A percentile compares a stretch with the other conserved stretches of the same genome.
Evolutionary conservation across 805 yeast species (phyloP).

Genomic region (Metschnikowia gruessii): DNA sequence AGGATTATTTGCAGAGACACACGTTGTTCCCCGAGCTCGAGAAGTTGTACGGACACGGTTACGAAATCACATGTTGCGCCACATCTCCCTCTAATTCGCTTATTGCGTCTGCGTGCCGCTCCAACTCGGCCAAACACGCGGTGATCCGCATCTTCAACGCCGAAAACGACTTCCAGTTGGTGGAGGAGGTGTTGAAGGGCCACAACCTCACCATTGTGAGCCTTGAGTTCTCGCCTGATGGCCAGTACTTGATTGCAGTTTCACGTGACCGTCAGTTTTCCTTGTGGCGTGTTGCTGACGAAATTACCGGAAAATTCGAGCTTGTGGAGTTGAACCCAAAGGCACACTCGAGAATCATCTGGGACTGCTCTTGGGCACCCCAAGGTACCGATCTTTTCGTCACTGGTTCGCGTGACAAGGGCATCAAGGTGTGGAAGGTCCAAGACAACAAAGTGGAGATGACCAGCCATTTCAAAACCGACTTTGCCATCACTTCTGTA

Average conservation of each 20-base stretch:
- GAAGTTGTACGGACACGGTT: slow-evolving; percentile 96
- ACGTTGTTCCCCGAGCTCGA: slow-evolving; percentile 95
- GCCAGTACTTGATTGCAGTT: slow-evolving; percentile 64
- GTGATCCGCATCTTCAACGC: slow-evolving; percentile 74
- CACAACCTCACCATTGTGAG: slow-evolving; percentile 87
- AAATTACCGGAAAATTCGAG: slow-evolving; percentile 27
- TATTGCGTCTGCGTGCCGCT: slow-evolving; percentile 88
- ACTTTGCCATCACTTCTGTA: slow-evolving; percentile 64
- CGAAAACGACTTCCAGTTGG: slow-evolving; percentile 51
- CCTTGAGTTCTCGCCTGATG: slow-evolving; percentile 69
- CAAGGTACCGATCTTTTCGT: slow-evolving; percentile 46
- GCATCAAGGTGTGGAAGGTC: slow-evolving; percentile 68
- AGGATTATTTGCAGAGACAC: slow-evolving; percentile 86
- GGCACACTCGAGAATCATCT: slow-evolving; percentile 88
- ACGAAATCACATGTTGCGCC: slow-evolving; percentile 81
- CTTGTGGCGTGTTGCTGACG: slow-evolving; percentile 53
- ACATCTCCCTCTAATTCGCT: slow-evolving; percentile 58
- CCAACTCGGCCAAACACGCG: slow-evolving; percentile 82
- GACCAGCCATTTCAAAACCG: slow-evolving; percentile 43
- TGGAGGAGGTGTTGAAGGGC: slow-evolving; percentile 46
- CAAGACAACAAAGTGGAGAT: slow-evolving; percentile 33
- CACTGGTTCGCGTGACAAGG: slow-evolving; percentile 86
- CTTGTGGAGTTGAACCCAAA: slow-evolving; percentile 52
- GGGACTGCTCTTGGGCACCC: slow-evolving; percentile 94
- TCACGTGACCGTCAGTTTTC: slow-evolving; percentile 88